phyloP scores from a whole-genome alignment of 202 grass and related monocot genomes.

The Carex arenaria region DNA sequence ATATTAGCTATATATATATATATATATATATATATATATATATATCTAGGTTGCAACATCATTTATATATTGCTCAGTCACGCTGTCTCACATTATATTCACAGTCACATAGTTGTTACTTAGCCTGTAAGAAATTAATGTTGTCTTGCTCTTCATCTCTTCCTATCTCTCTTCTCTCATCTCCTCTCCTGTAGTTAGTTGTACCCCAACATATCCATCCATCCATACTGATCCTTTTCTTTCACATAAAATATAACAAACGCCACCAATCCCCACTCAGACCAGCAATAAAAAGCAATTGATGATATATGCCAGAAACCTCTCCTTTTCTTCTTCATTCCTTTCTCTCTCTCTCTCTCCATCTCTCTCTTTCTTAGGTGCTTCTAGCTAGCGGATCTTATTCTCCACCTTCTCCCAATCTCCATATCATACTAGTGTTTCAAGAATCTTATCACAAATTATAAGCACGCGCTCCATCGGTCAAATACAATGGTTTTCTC shows the following conservation, averaged over 20 bases:
- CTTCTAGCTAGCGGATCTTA: constrained; percentile 43
- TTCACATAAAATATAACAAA: constrained; percentile 7
- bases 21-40: not conserved
- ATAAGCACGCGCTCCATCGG: constrained; percentile 34
- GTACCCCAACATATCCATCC: too few species aligned
- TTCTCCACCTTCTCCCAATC: constrained; percentile 46
- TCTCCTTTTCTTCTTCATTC: constrained; percentile 18
- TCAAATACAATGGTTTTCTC: constrained; percentile 93
- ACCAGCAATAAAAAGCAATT: not conserved
- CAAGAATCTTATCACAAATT: constrained; percentile 37
- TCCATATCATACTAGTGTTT: constrained; percentile 24
- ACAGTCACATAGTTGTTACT: not conserved
- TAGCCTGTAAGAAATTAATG: not conserved
- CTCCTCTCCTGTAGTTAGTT: not conserved
- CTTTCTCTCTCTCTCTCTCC: constrained; percentile 7
- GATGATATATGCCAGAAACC: not conserved
- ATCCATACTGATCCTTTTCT: not conserved
- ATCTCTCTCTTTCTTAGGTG: constrained; percentile 4
- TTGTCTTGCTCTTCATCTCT: constrained; percentile 2
- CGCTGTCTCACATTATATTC: not conserved
- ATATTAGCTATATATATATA: not conserved
- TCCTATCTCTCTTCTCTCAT: constrained; percentile 14
- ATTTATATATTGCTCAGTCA: not conserved
- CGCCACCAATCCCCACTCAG: not conserved
- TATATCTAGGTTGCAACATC: not conserved